A percentile compares a stretch with the other conserved stretches of the same genome.
These are phyloP conservation scores for Pichia phayaonensis DNA, from an alignment of 805 yeast genomes.

Conservation along the genomic window DNA sequence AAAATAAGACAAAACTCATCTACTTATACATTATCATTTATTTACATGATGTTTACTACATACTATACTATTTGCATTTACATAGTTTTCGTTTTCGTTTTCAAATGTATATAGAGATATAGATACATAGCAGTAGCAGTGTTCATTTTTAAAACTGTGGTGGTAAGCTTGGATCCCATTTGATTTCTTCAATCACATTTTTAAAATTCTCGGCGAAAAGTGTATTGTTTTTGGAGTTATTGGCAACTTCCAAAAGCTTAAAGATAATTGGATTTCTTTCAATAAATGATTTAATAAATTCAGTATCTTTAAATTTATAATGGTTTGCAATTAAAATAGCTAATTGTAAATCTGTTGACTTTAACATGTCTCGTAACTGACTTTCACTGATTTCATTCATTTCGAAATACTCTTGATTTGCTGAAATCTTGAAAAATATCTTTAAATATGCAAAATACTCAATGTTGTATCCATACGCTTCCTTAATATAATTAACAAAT, in stretches of 20 bases:
- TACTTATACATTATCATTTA: no score
- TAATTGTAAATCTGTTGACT: background rate
- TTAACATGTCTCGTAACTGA: background rate
- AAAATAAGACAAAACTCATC: no score
- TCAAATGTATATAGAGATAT: no score
- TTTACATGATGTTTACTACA: no score
- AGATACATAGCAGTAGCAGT: no score
- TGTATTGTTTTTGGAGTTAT: background rate
- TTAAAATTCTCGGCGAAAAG: background rate
- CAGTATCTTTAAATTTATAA: background rate
- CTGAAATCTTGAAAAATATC: background rate
- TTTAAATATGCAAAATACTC: background rate
- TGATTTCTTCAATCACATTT: background rate
- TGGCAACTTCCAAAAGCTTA: background rate
- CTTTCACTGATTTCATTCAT: background rate
- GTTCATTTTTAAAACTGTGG: background rate
- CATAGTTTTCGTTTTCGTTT: no score
- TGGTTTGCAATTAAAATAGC: background rate
- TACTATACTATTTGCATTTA: no score
- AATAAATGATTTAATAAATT: background rate
- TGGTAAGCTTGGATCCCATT: background rate
- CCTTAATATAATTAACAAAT: slow-evolving; percentile 1
- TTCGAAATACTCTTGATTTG: background rate
- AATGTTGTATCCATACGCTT: background rate
- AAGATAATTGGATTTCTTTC: background rate